Evolutionary conservation across 2,329 filamentous ascomycete species (phyloP).

Genomic region (Stromatinia cepivora): DNA sequence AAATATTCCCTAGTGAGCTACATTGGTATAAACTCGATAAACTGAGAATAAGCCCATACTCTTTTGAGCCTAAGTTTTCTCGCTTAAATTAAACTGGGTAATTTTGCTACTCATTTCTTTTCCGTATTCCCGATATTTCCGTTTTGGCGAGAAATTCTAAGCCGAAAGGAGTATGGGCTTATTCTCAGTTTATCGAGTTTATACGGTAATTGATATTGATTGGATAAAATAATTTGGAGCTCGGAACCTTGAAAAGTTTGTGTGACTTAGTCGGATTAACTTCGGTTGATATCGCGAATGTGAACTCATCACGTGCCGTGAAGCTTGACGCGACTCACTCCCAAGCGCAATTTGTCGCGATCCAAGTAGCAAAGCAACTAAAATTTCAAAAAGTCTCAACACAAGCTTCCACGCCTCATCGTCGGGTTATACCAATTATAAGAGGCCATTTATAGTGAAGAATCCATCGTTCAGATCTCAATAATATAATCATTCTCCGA

Average conservation of each 20-base stretch:
- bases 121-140: too few relatives aligned
- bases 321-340: background rate
- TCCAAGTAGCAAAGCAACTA: background rate
- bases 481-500: background rate
- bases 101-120: too few relatives aligned
- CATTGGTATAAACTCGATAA: too few relatives aligned
- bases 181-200: too few relatives aligned
- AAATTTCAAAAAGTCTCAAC: background rate
- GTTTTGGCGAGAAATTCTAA: too few relatives aligned
- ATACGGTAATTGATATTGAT: too few relatives aligned
- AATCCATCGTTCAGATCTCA: background rate
- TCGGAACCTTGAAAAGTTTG: background rate
- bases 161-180: too few relatives aligned
- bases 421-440: too few relatives aligned
- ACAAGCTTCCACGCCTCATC: background rate
- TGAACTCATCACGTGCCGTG: background rate
- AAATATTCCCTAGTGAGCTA: background rate
- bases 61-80: too few relatives aligned
- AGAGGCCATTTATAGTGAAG: background rate
- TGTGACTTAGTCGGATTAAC: background rate
- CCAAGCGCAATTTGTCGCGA: constrained; percentile 12
- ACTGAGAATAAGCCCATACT: too few relatives aligned
- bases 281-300: background rate
- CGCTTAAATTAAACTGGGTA: too few relatives aligned
- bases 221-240: background rate